Conservation (phyloP, 2,329 filamentous ascomycete species). For the Claviceps quebecensis region DNA sequence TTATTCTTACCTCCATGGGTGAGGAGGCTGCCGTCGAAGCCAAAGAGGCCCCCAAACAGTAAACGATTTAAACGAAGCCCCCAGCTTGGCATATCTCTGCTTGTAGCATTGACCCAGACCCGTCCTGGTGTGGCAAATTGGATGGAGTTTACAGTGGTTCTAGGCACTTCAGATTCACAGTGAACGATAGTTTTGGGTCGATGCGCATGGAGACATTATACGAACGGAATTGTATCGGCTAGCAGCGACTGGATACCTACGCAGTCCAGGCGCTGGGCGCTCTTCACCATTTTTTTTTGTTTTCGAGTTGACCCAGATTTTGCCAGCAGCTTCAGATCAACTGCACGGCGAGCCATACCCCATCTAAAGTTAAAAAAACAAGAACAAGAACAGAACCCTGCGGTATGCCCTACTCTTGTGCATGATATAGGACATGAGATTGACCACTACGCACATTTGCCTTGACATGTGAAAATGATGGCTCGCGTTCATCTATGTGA, state of each 20-base stretch:
- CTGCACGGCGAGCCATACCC: slow-evolving; percentile 16
- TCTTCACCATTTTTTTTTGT: slow-evolving; percentile 21
- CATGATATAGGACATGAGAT: not conserved
- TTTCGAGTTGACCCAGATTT: slow-evolving; percentile 20
- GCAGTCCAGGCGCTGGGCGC: slow-evolving; percentile 9
- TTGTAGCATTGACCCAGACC: slow-evolving; percentile 13
- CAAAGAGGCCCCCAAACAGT: slow-evolving; percentile 65
- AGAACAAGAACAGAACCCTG: slow-evolving; percentile 21
- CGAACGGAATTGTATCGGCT: slow-evolving; percentile 31
- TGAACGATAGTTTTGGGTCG: slow-evolving; percentile 25
- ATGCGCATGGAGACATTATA: slow-evolving; percentile 27
- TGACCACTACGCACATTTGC: not conserved
- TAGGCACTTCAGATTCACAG: slow-evolving; percentile 21
- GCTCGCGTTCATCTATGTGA: not conserved
- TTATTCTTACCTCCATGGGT: slow-evolving; percentile 89
- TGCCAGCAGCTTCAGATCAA: slow-evolving; percentile 18
- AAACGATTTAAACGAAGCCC: slow-evolving; percentile 10
- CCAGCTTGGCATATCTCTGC: slow-evolving; percentile 12
- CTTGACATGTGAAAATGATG: not conserved
- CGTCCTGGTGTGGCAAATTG: slow-evolving; percentile 13
- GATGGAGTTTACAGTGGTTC: slow-evolving; percentile 17
- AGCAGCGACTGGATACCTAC: slow-evolving; percentile 20
- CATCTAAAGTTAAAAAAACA: slow-evolving; percentile 17
- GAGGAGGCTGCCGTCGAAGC: slow-evolving; percentile 85
- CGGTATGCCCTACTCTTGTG: slow-evolving; percentile 13